A percentile compares a stretch with the other conserved stretches of the same genome.
phyloP scores from a whole-genome alignment of 176 grass and related monocot species.

The Bonia amplexicaulis region DNA sequence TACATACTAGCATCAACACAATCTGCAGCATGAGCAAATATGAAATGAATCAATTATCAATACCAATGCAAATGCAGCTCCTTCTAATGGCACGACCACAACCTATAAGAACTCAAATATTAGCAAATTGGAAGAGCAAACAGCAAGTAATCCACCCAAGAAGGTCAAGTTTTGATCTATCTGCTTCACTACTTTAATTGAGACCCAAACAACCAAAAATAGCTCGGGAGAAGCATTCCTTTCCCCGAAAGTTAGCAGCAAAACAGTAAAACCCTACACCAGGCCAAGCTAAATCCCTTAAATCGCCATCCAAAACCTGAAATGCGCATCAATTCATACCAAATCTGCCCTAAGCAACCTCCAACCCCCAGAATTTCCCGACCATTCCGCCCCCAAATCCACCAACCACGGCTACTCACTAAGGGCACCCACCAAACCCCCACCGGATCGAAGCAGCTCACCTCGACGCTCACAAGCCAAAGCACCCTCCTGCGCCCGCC shows the following conservation, averaged over 20 bases:
- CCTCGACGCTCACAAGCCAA: constrained; percentile 36
- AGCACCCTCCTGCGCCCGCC: constrained; percentile 36
- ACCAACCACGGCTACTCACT: not conserved
- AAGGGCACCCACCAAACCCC: not conserved
- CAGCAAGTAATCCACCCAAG: not conserved
- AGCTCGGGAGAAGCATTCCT: not conserved
- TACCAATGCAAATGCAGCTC: not conserved
- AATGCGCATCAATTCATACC: not conserved
- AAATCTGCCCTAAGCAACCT: not conserved
- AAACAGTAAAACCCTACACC: constrained; percentile 38
- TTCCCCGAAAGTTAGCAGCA: not conserved
- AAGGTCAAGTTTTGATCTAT: not conserved
- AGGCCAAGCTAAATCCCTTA: not conserved
- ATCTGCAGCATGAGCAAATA: constrained; percentile 38
- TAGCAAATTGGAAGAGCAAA: not conserved
- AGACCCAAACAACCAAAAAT: constrained; percentile 22
- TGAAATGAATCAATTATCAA: not conserved
- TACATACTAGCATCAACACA: constrained; percentile 63
- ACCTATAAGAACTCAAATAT: not conserved
- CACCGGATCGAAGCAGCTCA: constrained; percentile 41
- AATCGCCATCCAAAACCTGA: constrained; percentile 5
- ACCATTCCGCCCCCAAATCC: constrained; percentile 23
- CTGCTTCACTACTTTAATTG: not conserved
- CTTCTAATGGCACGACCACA: not conserved
- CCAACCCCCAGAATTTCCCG: not conserved